Percentiles rank a stretch among this genome's conserved stretches.
phyloP scores from a whole-genome alignment of 495 filamentous ascomycete genomes.

The Parathielavia hyrcaniae region DNA sequence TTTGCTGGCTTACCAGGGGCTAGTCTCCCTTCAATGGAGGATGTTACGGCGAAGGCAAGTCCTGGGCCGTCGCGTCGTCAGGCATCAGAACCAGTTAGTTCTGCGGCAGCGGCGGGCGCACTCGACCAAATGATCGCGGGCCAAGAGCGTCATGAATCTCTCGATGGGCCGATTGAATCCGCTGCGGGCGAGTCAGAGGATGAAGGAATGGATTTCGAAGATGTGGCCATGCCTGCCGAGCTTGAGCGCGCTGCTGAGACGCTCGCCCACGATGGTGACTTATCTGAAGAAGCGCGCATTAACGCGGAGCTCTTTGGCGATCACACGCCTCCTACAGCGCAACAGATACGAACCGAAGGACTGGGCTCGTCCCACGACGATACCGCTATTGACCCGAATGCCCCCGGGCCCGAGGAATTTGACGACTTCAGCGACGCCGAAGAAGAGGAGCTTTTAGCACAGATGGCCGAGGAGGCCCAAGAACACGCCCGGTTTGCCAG shows the following conservation, averaged over 20 bases:
- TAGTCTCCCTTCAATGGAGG: conserved; percentile 15
- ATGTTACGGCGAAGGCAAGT: conserved; percentile 2
- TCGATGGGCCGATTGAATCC: not conserved
- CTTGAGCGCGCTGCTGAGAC: not conserved
- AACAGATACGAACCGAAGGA: conserved; percentile 9
- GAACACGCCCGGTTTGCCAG: conserved; percentile 90
- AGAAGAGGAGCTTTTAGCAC: conserved; percentile 78
- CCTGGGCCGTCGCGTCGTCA: not conserved
- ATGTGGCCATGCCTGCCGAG: conserved; percentile 28
- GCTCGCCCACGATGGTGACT: conserved; percentile 1
- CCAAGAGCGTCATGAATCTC: not conserved
- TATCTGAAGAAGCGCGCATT: conserved; percentile 23
- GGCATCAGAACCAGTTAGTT: not conserved
- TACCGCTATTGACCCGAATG: conserved; percentile 34
- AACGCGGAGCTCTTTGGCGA: conserved; percentile 26
- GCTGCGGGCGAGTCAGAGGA: conserved; percentile 24
- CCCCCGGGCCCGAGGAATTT: conserved; percentile 31
- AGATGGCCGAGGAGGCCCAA: conserved; percentile 81
- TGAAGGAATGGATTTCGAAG: conserved; percentile 35
- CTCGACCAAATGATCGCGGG: not conserved
- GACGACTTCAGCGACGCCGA: conserved; percentile 73
- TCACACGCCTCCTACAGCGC: conserved; percentile 2
- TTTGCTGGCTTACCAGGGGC: conserved; percentile 13
- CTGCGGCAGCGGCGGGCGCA: not conserved
- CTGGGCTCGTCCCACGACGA: conserved; percentile 21